Evolutionary conservation across 371 early-diverging fungal species (phyloP), one percentile per base, ranked within the genome.

Genomic region (Ordospora colligata): DNA sequence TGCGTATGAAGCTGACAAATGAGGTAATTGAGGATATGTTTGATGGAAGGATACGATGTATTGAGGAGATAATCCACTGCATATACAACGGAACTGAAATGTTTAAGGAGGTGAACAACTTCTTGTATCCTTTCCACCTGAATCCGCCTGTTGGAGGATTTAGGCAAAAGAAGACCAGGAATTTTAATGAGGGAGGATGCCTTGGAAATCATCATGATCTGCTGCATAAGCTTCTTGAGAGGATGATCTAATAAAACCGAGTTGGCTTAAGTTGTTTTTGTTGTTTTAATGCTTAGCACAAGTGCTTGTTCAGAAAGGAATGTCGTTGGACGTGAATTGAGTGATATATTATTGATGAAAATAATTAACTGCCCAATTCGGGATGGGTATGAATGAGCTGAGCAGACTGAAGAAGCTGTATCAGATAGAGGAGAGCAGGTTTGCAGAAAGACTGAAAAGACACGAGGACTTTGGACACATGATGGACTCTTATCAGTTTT

Each of bases 111-210:
- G 96, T 92, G 84, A 92, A 91, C 89, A 92, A 91, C 90, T 97
- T 96, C 89, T 87, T 99, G 84, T 95, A 95, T 93, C 93, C 98
- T 83, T 95, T 99, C 91, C 92, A 92, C 88, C 90, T 99, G 77
- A 91, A 91, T 82, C 91, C 91, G 89, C 97, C 99, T 82, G 93
- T 87, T 82, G 94, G 94, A 83, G 95, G 95, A 78, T 97, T 90
- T 91, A 86, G 86, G 76, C 88, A 87, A 69, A 92, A 93, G 89
- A 99, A 99, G 90, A 87, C 90, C 78, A 88, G 87, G 70, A 92
- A 94, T 89, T 97, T 93, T 86, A 89, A 95, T 73, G 91, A 95
- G 87, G 96, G 96, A 84, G 99, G 99, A 86, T 91, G 93, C 84
- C 85, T 88, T 79, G 97, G 97, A 80, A 91, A 96, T 88, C 92